Evolutionary conservation across 441 rosid genomes (phyloP).

Genomic region (Syzygium malaccense): DNA sequence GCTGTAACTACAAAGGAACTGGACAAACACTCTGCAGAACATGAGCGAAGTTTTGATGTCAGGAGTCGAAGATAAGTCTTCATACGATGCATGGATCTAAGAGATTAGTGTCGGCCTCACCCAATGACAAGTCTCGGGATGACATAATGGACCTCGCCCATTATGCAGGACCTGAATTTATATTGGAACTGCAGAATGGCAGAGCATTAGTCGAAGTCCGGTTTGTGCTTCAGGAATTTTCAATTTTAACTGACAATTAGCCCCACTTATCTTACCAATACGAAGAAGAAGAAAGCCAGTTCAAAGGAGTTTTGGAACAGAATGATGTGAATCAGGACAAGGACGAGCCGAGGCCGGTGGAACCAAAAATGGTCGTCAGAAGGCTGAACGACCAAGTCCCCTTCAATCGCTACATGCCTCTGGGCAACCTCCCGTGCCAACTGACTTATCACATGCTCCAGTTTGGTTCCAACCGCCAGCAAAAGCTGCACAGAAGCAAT

Average conservation of each 20-base stretch:
- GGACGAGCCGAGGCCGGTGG: constrained; percentile 44
- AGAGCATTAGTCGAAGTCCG: neutral
- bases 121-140: constrained; percentile 76
- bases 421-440: constrained; percentile 67
- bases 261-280: constrained; percentile 35
- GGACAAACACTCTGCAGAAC: constrained; percentile 37
- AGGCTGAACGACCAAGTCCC: constrained; percentile 61
- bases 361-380: constrained; percentile 90
- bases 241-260: neutral
- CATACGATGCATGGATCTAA: neutral
- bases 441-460: constrained; percentile 73
- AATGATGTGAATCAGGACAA: constrained; percentile 64
- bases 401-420: constrained; percentile 44
- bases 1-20: constrained; percentile 89
- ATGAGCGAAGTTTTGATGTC: neutral
- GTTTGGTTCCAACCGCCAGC: constrained; percentile 75
- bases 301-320: constrained; percentile 89
- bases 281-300: constrained; percentile 69
- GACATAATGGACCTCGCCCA: constrained; percentile 48
- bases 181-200: constrained; percentile 46
- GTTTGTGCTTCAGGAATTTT: neutral
- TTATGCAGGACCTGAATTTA: constrained; percentile 71
- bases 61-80: neutral
- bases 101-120: constrained; percentile 20
- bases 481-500: constrained; percentile 39